Base-by-base conservation (phyloP, 1,284 basidiomycete species). In the Cryptococcus sp. region DNA sequence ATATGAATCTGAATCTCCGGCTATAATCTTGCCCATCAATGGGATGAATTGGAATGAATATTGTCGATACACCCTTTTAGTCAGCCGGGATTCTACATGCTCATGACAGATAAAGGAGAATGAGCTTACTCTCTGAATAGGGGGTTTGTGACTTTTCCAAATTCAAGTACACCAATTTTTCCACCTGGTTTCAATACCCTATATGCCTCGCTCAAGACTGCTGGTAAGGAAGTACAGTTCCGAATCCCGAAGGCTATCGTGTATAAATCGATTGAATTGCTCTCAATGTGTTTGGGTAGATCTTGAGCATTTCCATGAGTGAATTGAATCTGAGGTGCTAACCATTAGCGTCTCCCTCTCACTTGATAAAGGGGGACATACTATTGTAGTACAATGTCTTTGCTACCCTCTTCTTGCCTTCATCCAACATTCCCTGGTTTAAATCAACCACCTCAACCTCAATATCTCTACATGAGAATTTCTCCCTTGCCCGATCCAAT, bases 221-320 rank as follows among this genome's bases (percentile, higher is more conserved):
- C 84, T 10, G 89, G 86, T 57, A 98, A 83, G 50, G 90, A 90
- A 9, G 96, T 99, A 79, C 91, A 96, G 73, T 99, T 99, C 48
- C 96, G 83, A 62, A 98, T 98, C 31, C 96, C 94, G 70, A 99
- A 99, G 0, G 96, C 92, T 69, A 99, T 98, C 21, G 96, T 99
- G 78, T 97, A 99, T 16, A 98, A 78, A 76, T 99, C 93, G 61
- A 96, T 89, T 16, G 87, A 83, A 73, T 91, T 84, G 64, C 87
- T 83, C 11, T 80, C 77, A 59, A 83, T 79, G 31, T 83, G 79
- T 40, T 74, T 55, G 0, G 84, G 80, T 31, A 98, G 79, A 19
- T 80, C 79, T 73, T 98, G 92, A 7, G 96, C 96, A 67, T 99
- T 98, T 42, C 87, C 91, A 67, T 96, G 88, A 57, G 86, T 85